A percentile compares a stretch with the other conserved stretches of the same genome.
These are phyloP conservation scores for Andrographis paniculata DNA, from an alignment of 305 asterid genomes.

Conservation along the genomic window DNA sequence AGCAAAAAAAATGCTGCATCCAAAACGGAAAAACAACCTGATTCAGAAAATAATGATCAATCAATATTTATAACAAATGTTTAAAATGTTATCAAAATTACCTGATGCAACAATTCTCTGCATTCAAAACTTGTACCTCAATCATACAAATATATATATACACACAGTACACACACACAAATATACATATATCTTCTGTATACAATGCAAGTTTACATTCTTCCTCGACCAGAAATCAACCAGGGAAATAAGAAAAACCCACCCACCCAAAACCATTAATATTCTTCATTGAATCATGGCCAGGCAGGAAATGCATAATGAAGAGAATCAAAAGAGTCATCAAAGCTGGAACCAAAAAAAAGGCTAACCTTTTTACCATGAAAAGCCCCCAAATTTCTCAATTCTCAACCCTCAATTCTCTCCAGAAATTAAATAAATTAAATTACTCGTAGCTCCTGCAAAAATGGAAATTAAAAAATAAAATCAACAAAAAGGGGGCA, in stretches of 20 bases:
- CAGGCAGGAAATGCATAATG: constrained; percentile 10
- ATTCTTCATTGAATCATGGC: no score
- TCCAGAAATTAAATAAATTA: constrained; percentile 17
- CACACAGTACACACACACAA: no score
- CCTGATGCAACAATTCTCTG: no score
- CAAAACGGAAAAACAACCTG: constrained; percentile 1
- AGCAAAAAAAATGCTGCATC: constrained; percentile 5
- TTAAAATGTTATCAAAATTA: constrained; percentile 6
- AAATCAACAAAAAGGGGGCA: constrained; percentile 3
- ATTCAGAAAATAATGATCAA: constrained; percentile 2
- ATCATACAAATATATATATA: no score
- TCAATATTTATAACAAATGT: background rate
- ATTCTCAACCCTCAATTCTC: constrained; percentile 27
- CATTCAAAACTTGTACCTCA: no score
- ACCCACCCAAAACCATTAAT: no score
- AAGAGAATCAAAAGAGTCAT: constrained; percentile 15
- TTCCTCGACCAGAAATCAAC: no score
- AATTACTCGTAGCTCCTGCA: constrained; percentile 25
- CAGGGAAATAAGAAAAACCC: no score
- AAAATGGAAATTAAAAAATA: constrained; percentile 8
- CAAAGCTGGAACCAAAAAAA: background rate
- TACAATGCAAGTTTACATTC: no score
- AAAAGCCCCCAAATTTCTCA: constrained; percentile 25
- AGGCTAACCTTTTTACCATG: constrained; percentile 25
- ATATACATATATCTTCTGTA: no score